phyloP scores from a whole-genome alignment of 2,329 filamentous ascomycete genomes.

The Fusarium globosum region DNA sequence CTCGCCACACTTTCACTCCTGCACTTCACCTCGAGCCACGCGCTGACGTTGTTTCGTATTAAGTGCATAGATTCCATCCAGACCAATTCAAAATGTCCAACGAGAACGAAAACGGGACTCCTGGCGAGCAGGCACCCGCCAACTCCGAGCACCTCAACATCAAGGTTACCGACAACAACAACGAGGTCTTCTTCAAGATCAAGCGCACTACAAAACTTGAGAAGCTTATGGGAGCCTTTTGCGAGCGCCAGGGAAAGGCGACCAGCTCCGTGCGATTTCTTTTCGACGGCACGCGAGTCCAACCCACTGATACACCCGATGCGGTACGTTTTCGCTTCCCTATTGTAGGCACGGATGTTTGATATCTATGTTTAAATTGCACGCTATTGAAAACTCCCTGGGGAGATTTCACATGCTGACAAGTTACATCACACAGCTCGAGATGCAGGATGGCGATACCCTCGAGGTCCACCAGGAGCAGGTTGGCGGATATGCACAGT shows the following conservation, averaged over 20 bases:
- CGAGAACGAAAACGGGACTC: constrained; percentile 61
- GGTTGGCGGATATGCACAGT: constrained; percentile 74
- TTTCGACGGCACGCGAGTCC: constrained; percentile 94
- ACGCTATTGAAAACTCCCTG: neutral
- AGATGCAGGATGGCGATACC: constrained; percentile 96
- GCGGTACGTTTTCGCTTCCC: constrained; percentile 70
- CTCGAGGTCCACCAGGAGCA: constrained; percentile 99
- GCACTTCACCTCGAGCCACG: constrained; percentile 5
- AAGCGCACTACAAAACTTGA: constrained; percentile 95
- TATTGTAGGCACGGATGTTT: neutral
- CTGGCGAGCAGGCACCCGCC: constrained; percentile 58
- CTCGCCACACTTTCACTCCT: constrained; percentile 15
- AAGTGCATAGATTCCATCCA: constrained; percentile 1
- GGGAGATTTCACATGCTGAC: constrained; percentile 17
- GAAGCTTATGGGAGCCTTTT: constrained; percentile 99
- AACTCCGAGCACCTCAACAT: constrained; percentile 92
- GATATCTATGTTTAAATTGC: neutral
- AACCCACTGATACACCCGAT: constrained; percentile 89
- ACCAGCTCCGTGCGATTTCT: constrained; percentile 88
- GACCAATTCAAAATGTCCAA: constrained; percentile 57
- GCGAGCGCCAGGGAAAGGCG: constrained; percentile 93
- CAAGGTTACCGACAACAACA: constrained; percentile 99
- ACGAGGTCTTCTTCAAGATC: constrained; percentile 99
- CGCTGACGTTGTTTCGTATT: constrained; percentile 25
- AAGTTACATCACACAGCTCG: constrained; percentile 69